Conservation (phyloP, 768 basidiomycete genomes). For the Punctularia strigosozonata region DNA sequence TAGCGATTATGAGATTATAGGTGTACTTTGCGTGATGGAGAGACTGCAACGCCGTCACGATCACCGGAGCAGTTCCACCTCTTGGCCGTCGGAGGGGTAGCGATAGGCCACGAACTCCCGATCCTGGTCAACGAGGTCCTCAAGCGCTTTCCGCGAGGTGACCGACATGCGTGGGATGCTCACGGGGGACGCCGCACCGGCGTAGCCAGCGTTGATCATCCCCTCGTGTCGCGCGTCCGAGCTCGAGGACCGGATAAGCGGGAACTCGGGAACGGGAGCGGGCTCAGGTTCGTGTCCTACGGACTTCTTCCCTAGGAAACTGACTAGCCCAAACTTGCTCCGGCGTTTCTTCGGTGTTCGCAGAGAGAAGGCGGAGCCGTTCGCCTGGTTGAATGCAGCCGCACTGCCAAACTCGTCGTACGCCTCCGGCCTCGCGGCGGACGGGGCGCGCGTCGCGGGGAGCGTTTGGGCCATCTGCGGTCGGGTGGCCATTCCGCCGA, state of each 20-base stretch:
- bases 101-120: conserved; percentile 78
- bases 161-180: conserved; percentile 46
- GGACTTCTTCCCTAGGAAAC: conserved; percentile 50
- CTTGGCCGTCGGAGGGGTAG: conserved; percentile 72
- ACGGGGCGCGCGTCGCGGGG: conserved; percentile 19
- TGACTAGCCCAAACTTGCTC: conserved; percentile 60
- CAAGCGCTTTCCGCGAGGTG: conserved; percentile 58
- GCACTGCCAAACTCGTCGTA: conserved; percentile 72
- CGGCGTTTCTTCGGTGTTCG: conserved; percentile 43
- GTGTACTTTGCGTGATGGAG: too few species aligned
- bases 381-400: conserved; percentile 29
- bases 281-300: conserved; percentile 4
- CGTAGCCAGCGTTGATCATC: conserved; percentile 31
- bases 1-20: too few species aligned
- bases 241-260: conserved; percentile 16
- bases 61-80: conserved; percentile 47
- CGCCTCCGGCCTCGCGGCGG: conserved; percentile 14
- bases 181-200: conserved; percentile 40
- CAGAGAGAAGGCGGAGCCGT: neutral
- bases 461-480: conserved; percentile 42
- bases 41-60: too few species aligned
- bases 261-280: conserved; percentile 7
- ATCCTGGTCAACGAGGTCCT: conserved; percentile 77
- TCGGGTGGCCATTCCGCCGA: conserved; percentile 50
- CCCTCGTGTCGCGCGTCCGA: conserved; percentile 29